Base-by-base conservation (phyloP, 2,329 filamentous ascomycete species). In the Colletotrichum sp. region DNA sequence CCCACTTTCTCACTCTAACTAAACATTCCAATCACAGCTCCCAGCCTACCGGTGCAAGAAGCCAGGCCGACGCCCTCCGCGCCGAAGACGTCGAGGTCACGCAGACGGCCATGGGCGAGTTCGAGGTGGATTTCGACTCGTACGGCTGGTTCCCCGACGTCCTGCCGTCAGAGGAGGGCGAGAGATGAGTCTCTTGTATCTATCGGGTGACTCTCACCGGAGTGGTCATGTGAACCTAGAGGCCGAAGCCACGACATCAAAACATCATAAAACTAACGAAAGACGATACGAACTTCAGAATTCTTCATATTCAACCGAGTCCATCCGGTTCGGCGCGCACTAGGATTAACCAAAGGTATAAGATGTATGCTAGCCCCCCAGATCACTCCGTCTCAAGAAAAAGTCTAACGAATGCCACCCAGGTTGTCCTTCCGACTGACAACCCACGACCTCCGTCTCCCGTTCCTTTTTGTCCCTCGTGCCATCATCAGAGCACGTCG, bases 131-230 rank as follows among this genome's bases (percentile, higher is more conserved):
- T 76, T 86, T 92, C 68, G 83, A 77, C 0, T 83, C 86, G 61
- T 90, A 86, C 77, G 90, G 90, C 2, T 92, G 90, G 90, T 92
- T 92, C 77, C 90, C 90, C 6, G 79, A 84, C 0, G 77, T 78
- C 9, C 78, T 92, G 43, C 90, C 90, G 0, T 91, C 89, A 0
- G 86, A 86, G 52, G 82, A 82, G n/a, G 82, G 67, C 1, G 67
- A 68, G 78, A 1, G 72, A 76, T 26, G 77, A 32, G 28, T 21
- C 12, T 32, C 30, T 13, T 32, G 9, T 14, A 7, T 2, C n/a
- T 6, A 9, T 55, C n/a, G 36, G 8, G 14, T 18, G 16, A 39
- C 7, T 7, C 7, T 39, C 7, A 39, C 36, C 14, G 36, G 13
- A 14, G 34, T 18, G 32, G 34, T n/a, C 32, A 14, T 7, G n/a